Percentiles rank a stretch among this genome's conserved stretches.
phyloP scores from a whole-genome alignment of 345 rosid genomes.

The Camelina sativa region DNA sequence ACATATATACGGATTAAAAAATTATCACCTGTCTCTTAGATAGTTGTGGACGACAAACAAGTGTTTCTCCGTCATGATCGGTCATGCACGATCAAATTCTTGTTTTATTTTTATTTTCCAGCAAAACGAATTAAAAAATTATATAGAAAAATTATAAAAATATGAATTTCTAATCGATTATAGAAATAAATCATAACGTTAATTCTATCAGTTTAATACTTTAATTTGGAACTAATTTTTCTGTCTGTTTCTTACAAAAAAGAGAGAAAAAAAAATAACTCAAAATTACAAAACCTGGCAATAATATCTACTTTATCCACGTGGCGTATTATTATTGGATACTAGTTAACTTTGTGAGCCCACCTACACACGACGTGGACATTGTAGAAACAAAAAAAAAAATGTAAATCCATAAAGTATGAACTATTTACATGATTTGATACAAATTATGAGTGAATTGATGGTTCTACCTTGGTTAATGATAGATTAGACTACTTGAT shows the following conservation, averaged over 20 bases:
- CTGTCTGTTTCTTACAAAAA: neutral
- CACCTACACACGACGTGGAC: neutral
- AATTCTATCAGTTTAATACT: no score
- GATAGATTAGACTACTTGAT: no score
- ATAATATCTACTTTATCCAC: neutral
- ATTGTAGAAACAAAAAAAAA: neutral
- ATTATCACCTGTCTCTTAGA: constrained; percentile 52
- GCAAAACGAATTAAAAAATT: neutral
- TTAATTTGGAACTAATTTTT: neutral
- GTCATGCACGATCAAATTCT: constrained; percentile 39
- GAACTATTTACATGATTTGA: no score
- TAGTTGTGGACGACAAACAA: constrained; percentile 55
- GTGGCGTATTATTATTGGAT: constrained; percentile 7
- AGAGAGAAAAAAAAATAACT: neutral
- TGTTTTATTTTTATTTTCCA: neutral
- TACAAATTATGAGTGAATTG: no score
- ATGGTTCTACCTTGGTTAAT: no score
- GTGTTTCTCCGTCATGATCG: constrained; percentile 46
- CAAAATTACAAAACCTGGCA: neutral
- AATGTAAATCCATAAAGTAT: neutral
- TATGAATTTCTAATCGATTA: constrained; percentile 12
- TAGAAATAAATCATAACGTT: neutral
- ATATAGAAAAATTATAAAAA: neutral
- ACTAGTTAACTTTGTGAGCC: neutral
- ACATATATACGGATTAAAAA: constrained; percentile 34